Evolutionary conservation across 805 yeast species (phyloP).

Genomic region (Millerozyma miso): DNA sequence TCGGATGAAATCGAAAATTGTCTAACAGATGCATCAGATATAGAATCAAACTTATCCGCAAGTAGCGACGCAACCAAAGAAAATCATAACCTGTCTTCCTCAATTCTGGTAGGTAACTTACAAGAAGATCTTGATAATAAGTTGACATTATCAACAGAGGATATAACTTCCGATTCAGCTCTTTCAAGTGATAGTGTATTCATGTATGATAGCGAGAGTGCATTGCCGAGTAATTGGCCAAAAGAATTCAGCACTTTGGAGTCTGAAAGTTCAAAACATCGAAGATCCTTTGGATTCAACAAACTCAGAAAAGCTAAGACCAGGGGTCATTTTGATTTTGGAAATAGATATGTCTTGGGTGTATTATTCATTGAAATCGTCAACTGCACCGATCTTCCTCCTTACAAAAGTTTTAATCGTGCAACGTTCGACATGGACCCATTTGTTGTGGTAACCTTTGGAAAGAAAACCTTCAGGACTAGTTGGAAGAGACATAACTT

Average conservation of each 20-base stretch:
- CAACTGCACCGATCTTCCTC: constrained; percentile 75
- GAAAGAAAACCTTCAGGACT: constrained; percentile 81
- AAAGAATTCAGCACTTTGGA: constrained; percentile 8
- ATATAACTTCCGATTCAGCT: constrained; percentile 12
- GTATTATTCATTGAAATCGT: constrained; percentile 73
- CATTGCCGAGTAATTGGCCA: background rate
- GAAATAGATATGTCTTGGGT: constrained; percentile 49
- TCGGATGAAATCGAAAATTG: constrained; percentile 11
- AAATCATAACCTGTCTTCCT: background rate
- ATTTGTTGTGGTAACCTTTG: constrained; percentile 86
- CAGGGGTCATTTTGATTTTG: constrained; percentile 28
- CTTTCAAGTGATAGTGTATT: constrained; percentile 6
- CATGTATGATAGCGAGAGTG: constrained; percentile 1
- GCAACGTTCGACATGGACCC: constrained; percentile 95
- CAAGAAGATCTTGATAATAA: background rate
- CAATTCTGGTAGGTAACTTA: background rate
- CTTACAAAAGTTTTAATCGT: constrained; percentile 62
- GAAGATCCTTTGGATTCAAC: constrained; percentile 1
- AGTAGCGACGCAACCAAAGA: background rate
- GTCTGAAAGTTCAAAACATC: constrained; percentile 8
- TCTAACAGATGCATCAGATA: constrained; percentile 24
- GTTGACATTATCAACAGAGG: constrained; percentile 8
- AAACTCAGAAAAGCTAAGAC: constrained; percentile 7
- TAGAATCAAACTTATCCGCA: constrained; percentile 18
- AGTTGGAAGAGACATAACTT: constrained; percentile 79